Evolutionary conservation across 1,284 basidiomycete genomes (phyloP).

Genomic region (Pseudozyma thailandica): DNA sequence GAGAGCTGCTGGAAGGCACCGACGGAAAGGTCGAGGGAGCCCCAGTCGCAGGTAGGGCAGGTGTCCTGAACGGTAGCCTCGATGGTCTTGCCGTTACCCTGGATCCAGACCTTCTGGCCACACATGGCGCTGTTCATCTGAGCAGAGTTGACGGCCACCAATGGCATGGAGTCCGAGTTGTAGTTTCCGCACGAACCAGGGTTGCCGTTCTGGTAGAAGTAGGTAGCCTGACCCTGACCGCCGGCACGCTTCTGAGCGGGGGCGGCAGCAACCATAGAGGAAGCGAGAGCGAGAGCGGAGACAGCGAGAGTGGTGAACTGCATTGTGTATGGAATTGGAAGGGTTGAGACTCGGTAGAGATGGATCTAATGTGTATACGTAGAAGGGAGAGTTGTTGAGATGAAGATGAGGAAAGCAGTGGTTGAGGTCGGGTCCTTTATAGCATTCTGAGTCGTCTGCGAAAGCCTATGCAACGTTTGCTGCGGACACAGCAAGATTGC

Average conservation of each 20-base stretch:
- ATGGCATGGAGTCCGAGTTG: slow-evolving; percentile 39
- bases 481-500: no score
- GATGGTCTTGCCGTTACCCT: slow-evolving; percentile 48
- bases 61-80: slow-evolving; percentile 41
- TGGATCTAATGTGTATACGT: not conserved
- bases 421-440: slow-evolving; percentile 19
- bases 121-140: slow-evolving; percentile 40
- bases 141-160: slow-evolving; percentile 47
- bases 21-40: slow-evolving; percentile 50
- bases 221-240: slow-evolving; percentile 44
- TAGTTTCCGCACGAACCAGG: slow-evolving; percentile 58
- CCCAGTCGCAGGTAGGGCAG: slow-evolving; percentile 53
- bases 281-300: slow-evolving; percentile 36
- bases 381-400: slow-evolving; percentile 1
- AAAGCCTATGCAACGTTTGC: not conserved
- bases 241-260: slow-evolving; percentile 36
- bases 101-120: slow-evolving; percentile 37
- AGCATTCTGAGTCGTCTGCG: slow-evolving; percentile 8
- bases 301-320: slow-evolving; percentile 51
- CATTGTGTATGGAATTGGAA: slow-evolving; percentile 26
- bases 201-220: slow-evolving; percentile 57
- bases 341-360: not conserved
- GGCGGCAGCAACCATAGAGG: slow-evolving; percentile 31
- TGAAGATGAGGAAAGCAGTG: not conserved
- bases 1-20: slow-evolving; percentile 52